phyloP scores from a whole-genome alignment of 2,329 filamentous ascomycete species.

The Daldinia eschscholtzii region DNA sequence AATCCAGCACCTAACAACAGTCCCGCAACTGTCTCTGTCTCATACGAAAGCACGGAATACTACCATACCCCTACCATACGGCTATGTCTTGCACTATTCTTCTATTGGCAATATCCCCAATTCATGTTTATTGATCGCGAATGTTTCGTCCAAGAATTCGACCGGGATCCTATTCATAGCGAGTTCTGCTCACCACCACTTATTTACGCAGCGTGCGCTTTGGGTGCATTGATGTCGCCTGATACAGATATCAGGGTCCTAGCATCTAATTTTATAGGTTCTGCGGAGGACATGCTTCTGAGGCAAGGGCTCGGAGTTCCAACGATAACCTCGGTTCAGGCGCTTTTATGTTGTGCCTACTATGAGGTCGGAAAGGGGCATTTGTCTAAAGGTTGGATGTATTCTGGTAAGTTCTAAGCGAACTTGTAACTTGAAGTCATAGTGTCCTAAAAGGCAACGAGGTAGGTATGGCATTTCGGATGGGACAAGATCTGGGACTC shows the following conservation, averaged over 20 bases:
- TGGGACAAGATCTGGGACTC: not conserved
- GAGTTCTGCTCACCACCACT: conserved; percentile 14
- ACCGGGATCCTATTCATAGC: conserved; percentile 6
- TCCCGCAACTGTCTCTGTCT: not conserved
- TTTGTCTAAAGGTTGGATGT: conserved; percentile 14
- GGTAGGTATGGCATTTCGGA: not conserved
- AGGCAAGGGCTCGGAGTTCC: not conserved
- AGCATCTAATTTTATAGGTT: not conserved
- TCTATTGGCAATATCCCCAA: not conserved
- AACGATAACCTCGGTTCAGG: conserved; percentile 6
- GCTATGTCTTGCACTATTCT: not conserved
- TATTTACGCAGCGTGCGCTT: conserved; percentile 9
- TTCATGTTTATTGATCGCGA: conserved; percentile 7
- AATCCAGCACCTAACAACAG: not conserved
- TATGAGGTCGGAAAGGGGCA: conserved; percentile 11
- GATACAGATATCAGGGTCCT: not conserved
- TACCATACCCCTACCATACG: not conserved
- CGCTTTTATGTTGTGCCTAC: conserved; percentile 9
- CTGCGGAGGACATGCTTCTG: not conserved
- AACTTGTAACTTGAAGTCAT: too few relatives aligned
- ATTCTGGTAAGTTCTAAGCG: conserved; percentile 8
- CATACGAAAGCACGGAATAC: not conserved
- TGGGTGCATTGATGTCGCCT: conserved; percentile 8
- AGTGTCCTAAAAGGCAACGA: not conserved
- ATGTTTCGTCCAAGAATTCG: conserved; percentile 12